These are phyloP conservation scores for Rugonectria rugulosa DNA, from an alignment of 2,329 filamentous ascomycete genomes.

Conservation along the genomic window DNA sequence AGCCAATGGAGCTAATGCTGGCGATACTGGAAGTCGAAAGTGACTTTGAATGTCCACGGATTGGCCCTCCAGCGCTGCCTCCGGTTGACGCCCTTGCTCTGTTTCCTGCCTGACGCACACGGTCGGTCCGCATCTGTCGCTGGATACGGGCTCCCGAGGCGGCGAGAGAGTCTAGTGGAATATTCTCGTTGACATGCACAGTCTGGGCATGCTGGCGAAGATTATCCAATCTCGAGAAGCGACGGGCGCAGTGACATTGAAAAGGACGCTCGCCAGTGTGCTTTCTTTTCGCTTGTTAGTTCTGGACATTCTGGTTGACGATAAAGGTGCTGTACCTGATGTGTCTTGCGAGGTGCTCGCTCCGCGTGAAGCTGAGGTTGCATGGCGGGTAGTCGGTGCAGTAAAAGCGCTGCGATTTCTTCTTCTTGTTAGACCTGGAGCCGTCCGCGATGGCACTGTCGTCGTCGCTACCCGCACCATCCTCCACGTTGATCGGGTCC, in stretches of 20 bases:
- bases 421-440: conserved; percentile 85
- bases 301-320: not conserved
- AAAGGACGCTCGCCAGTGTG: conserved; percentile 97
- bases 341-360: conserved; percentile 92
- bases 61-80: conserved; percentile 74
- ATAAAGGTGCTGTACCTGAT: conserved; percentile 69
- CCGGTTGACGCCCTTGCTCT: conserved; percentile 80
- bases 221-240: conserved; percentile 95
- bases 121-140: conserved; percentile 87
- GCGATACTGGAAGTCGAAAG: conserved; percentile 88
- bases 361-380: conserved; percentile 92
- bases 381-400: conserved; percentile 96
- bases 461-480: conserved; percentile 67
- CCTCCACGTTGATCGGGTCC: conserved; percentile 59
- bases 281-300: conserved; percentile 63
- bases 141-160: conserved; percentile 93
- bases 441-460: conserved; percentile 70
- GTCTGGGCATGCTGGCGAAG: conserved; percentile 96
- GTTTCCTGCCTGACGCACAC: conserved; percentile 75
- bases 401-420: conserved; percentile 95
- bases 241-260: conserved; percentile 91
- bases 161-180: conserved; percentile 90
- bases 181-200: conserved; percentile 97
- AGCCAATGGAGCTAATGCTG: conserved; percentile 72
- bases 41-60: conserved; percentile 83